Base-by-base conservation (phyloP, 805 yeast genomes). In the Metschnikowia drakensbergensis region DNA sequence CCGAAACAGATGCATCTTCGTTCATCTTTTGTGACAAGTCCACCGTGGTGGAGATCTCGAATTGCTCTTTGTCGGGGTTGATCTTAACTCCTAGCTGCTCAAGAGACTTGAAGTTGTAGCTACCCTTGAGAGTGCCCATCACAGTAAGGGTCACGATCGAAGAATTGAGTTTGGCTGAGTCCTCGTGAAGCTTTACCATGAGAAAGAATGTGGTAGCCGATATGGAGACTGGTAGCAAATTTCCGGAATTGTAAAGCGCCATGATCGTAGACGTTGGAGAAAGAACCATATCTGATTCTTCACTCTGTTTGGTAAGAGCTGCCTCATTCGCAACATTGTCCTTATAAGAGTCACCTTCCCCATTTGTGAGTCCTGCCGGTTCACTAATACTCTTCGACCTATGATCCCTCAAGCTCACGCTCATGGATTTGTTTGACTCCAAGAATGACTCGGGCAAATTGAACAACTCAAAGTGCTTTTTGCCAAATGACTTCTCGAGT, bases 181-280 rank as follows among this genome's bases (percentile, higher is more conserved):
- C 25, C 6, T 42, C 45, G 29, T 57, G 60, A 58, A 69, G 60
- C 37, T 57, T 53, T 3, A 63, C 65, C 40, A 61, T 59, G 27
- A 72, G 54, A 32, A 72, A 62, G 17, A 72, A 53, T 37, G 68
- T 57, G 8, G 68, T 65, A 2, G 72, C 55, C 7, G 74, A 64
- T 37, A 68, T 66, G 11, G 59, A 33, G 13, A 71, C 52, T 3
- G 75, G 75, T 6, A 71, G 49, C 25, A 69, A 57, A 10, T 51
- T 48, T 22, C 62, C 59, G 29, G 62, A 50, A 45, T 62, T 54
- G 47, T 68, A 55, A 28, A 55, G 45, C 7, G 57, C 58, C 45
- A 54, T 35, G 7, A 54, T 47, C 4, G 58, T 48, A 10, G 51
- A 47, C 9, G 50, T 42, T 17, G 41, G 41, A 10, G 40, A 10